Conservation (phyloP, 345 rosid genomes). For the Erysimum cheiranthoides region DNA sequence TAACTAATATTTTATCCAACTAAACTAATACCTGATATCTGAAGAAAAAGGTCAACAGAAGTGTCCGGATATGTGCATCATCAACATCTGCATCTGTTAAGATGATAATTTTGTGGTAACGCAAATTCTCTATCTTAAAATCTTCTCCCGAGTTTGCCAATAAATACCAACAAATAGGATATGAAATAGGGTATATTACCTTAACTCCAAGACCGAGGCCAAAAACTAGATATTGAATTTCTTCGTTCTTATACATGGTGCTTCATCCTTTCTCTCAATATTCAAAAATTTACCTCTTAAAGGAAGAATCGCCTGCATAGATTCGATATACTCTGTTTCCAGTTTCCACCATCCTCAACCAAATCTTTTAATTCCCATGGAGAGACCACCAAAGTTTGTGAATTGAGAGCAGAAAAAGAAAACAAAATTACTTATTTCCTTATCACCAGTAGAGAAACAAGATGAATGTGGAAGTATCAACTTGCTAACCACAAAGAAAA, state of each 20-base stretch:
- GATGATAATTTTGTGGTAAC: conserved; percentile 94
- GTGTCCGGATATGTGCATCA: conserved; percentile 98
- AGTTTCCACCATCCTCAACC: too few species aligned
- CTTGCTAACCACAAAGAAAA: conserved; percentile 42
- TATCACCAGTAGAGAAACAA: conserved; percentile 45
- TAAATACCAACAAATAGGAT: neutral
- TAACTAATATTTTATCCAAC: conserved; percentile 14
- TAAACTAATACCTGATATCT: conserved; percentile 83
- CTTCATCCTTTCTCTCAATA: conserved; percentile 93
- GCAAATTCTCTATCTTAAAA: conserved; percentile 78
- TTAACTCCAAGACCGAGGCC: conserved; percentile 98
- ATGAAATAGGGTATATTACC: conserved; percentile 50
- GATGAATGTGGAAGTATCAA: conserved; percentile 43
- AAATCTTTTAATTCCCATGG: conserved; percentile 15
- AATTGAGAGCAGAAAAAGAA: conserved; percentile 47
- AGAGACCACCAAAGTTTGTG: conserved; percentile 52
- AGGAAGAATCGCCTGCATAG: conserved; percentile 92
- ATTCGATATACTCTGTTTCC: conserved; percentile 22
- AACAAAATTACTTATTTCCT: conserved; percentile 52
- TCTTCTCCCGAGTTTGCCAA: conserved; percentile 74
- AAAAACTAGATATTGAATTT: conserved; percentile 92
- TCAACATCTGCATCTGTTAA: conserved; percentile 99
- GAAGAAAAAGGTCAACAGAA: conserved; percentile 89
- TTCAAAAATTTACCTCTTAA: conserved; percentile 95
- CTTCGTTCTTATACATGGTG: conserved; percentile 98